Conservation (phyloP, 2,329 filamentous ascomycete genomes). For the Dactylellina parvicollis region DNA sequence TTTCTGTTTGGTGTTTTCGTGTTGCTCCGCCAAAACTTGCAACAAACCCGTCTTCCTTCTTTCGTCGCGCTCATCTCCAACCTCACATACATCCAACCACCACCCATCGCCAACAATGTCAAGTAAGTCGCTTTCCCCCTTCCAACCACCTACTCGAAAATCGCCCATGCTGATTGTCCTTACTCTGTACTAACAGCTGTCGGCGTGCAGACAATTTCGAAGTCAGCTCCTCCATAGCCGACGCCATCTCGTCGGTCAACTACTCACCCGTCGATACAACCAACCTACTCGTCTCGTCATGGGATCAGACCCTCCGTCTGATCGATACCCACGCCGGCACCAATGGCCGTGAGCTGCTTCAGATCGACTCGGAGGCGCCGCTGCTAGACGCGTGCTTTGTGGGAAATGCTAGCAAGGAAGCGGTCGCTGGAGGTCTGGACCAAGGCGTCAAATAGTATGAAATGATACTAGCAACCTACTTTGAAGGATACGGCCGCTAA, state of each 20-base stretch:
- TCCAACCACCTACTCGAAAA: background rate
- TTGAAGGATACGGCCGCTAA: background rate
- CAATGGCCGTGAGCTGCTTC: slow-evolving; percentile 71
- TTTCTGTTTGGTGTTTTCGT: background rate
- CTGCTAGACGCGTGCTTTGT: slow-evolving; percentile 88
- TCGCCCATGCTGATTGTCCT: slow-evolving; percentile 43
- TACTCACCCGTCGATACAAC: slow-evolving; percentile 82
- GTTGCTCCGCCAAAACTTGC: background rate
- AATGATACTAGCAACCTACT: background rate
- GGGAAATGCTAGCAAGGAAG: slow-evolving; percentile 80
- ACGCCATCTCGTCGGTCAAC: slow-evolving; percentile 85
- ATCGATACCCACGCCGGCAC: slow-evolving; percentile 76
- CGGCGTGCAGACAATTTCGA: slow-evolving; percentile 72
- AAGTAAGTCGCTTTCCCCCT: slow-evolving; percentile 33
- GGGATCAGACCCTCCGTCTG: slow-evolving; percentile 90
- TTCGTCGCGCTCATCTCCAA: background rate
- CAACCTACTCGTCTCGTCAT: slow-evolving; percentile 88
- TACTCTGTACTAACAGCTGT: slow-evolving; percentile 38
- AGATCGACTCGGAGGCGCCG: slow-evolving; percentile 82
- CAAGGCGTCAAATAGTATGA: slow-evolving; percentile 80
- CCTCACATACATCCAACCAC: too few species aligned
- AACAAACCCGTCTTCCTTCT: background rate
- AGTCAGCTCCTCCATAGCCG: slow-evolving; percentile 80
- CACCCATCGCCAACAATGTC: slow-evolving; percentile 32
- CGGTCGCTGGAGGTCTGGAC: slow-evolving; percentile 87